Percentiles rank a stretch among this genome's conserved stretches.
phyloP scores from a whole-genome alignment of 2,329 filamentous ascomycete genomes.

The Pseudonectria foliicola region DNA sequence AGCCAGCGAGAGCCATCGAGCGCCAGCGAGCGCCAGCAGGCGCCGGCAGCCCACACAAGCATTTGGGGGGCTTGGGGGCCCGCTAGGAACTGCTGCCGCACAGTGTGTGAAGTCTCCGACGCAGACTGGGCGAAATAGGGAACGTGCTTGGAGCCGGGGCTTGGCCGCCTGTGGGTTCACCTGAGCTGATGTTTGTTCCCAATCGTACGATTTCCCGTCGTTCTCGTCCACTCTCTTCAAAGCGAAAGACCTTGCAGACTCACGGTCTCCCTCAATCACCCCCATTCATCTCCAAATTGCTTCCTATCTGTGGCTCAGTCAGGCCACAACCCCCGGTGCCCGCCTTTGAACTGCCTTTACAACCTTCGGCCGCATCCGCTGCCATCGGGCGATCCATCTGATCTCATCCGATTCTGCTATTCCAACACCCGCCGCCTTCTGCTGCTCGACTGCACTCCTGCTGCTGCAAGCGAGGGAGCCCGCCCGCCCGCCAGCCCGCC shows the following conservation, averaged over 20 bases:
- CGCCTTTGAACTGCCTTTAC: conserved; percentile 4
- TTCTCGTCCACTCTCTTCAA: conserved; percentile 18
- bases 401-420: neutral
- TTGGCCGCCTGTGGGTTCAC: conserved; percentile 15
- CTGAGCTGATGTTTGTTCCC: conserved; percentile 23
- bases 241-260: conserved; percentile 21
- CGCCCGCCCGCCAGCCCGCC: too few relatives aligned
- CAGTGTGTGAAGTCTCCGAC: neutral
- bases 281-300: conserved; percentile 16
- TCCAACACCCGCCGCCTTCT: too few relatives aligned
- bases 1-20: too few relatives aligned
- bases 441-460: too few relatives aligned
- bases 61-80: too few relatives aligned
- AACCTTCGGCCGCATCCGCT: conserved; percentile 21
- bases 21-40: too few relatives aligned
- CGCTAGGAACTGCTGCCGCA: too few relatives aligned
- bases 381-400: conserved; percentile 19
- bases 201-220: conserved; percentile 26
- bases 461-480: too few relatives aligned
- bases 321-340: conserved; percentile 14
- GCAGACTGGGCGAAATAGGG: too few relatives aligned
- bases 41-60: too few relatives aligned
- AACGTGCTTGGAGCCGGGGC: conserved; percentile 7
- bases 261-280: conserved; percentile 15
- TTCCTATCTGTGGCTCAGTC: conserved; percentile 14